Conservation (phyloP, 2,329 filamentous ascomycete species). For the Sclerotinia nivalis region DNA sequence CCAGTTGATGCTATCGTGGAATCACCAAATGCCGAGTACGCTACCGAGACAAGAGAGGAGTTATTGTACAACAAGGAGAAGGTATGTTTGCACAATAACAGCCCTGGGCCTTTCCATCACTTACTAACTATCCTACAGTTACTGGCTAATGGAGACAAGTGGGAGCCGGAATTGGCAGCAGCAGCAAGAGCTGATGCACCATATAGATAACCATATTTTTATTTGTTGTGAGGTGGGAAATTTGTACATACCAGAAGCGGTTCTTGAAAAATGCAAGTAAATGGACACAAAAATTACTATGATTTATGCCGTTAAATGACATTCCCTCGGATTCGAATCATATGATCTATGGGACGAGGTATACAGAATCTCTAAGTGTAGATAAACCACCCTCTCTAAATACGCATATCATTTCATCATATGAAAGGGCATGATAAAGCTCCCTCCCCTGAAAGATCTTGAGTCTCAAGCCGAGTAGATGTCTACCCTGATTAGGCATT, state of each 20-base stretch:
- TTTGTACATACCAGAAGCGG: conserved; percentile 21
- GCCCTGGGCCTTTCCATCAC: background rate
- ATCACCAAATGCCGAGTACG: conserved; percentile 72
- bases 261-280: conserved; percentile 19
- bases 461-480: background rate
- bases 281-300: conserved; percentile 8
- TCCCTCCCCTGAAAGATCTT: background rate
- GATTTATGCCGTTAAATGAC: background rate
- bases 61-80: conserved; percentile 93
- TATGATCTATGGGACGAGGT: background rate
- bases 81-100: conserved; percentile 48
- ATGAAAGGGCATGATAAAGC: background rate
- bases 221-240: conserved; percentile 16
- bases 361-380: conserved; percentile 3
- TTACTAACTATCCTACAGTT: conserved; percentile 57
- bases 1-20: conserved; percentile 94
- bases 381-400: background rate
- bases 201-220: conserved; percentile 65
- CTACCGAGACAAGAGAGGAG: conserved; percentile 83
- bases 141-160: conserved; percentile 87
- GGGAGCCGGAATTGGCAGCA: conserved; percentile 96
- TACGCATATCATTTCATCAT: no score
- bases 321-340: background rate
- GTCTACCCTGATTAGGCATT: background rate
- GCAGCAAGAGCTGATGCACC: conserved; percentile 90